Evolutionary conservation across 1,139 yeast genomes (phyloP), one percentile per base, ranked within the genome.

Genomic region (Hyphopichia khmerensis): DNA sequence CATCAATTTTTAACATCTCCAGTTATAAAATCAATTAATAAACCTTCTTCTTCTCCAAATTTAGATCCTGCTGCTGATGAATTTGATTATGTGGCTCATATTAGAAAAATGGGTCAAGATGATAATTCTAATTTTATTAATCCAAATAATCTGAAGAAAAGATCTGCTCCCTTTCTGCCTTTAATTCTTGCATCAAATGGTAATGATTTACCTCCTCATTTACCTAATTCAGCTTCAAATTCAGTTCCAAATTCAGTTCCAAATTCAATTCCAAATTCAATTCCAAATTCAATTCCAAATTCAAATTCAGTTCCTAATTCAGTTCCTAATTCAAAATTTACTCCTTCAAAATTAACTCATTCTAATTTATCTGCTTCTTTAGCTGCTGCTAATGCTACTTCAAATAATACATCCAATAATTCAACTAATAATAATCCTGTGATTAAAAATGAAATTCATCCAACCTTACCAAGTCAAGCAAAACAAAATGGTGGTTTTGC

Each of bases 11-110:
- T 45, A 50, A 7, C 47, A 48, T 13, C 44, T 49, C 24, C 43
- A 47, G 24, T 44, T 49, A 4, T 46, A 43, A 17, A 47, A 48
- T 16, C 34, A 17, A 32, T 32, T 17, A 32, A 16, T 9, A 21
- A 32, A 32, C 7, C 21, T 3, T 4, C 34, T 3, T 4, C 34
- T 13, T 33, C 36, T 21, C 9, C 37, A 2, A 35, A 46, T 8
- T 39, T 51, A 26, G 72, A 66, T 36, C 77, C 79, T 5, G 71
- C 72, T 2, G 71, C 74, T 13, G 82, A 72, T 35, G 84, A 76
- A 39, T 83, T 83, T 52, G 86, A 82, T 57, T 83, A 83, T 52
- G 79, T 82, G 16, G 85, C 86, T 14, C 88, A 83, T 55, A 82
- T 83, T 30, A 75, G 79, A 49, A 74, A 72, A 47, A 75, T 81